These are phyloP conservation scores for Aplosporella prunicola DNA, from an alignment of 2,329 filamentous ascomycete genomes.

Conservation along the genomic window DNA sequence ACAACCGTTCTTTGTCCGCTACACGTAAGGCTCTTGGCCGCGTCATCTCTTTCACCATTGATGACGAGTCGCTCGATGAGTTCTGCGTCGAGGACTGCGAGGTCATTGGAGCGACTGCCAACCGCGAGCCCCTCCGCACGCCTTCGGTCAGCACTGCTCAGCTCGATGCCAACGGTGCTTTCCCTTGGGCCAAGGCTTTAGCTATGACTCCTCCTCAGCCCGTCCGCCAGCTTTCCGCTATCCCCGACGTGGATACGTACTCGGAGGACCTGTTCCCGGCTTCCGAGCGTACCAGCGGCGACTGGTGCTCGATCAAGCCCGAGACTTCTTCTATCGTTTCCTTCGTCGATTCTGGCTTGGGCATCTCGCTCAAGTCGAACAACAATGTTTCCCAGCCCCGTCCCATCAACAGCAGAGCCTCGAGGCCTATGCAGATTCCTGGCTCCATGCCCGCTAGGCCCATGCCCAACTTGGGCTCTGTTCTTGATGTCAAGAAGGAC, in stretches of 20 bases:
- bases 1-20: conserved; percentile 71
- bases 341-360: conserved; percentile 72
- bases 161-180: conserved; percentile 65
- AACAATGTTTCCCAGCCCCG: conserved; percentile 35
- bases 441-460: conserved; percentile 63
- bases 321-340: conserved; percentile 78
- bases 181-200: conserved; percentile 90
- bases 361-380: conserved; percentile 65
- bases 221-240: conserved; percentile 77
- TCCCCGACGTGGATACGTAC: conserved; percentile 69
- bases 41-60: conserved; percentile 83
- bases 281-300: conserved; percentile 54
- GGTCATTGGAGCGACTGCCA: conserved; percentile 67
- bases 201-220: conserved; percentile 62
- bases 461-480: conserved; percentile 61
- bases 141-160: conserved; percentile 87
- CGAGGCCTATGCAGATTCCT: conserved; percentile 66
- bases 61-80: conserved; percentile 84
- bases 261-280: conserved; percentile 77
- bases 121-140: conserved; percentile 89
- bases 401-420: conserved; percentile 44
- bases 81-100: conserved; percentile 75
- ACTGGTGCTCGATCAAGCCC: conserved; percentile 68
- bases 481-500: conserved; percentile 70
- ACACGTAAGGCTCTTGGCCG: conserved; percentile 70